Conservation (phyloP, 768 basidiomycete genomes). For the Leccinum subgranulosum region DNA sequence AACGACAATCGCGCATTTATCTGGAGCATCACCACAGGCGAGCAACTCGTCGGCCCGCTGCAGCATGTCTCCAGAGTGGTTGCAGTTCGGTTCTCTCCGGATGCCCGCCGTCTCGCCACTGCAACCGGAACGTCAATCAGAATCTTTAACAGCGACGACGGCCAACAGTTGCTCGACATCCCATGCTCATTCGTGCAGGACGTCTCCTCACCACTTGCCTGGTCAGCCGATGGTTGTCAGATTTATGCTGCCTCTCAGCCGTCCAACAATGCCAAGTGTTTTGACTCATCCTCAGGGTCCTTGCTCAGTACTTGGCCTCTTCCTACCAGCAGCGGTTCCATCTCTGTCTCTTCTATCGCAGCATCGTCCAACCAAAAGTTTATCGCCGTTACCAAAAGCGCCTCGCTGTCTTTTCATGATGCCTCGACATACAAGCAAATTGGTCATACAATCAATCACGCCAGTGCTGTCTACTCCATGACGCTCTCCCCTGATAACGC, state of each 20-base stretch:
- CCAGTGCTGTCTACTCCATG: background rate
- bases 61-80: background rate
- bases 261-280: background rate
- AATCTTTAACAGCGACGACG: background rate
- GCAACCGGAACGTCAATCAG: background rate
- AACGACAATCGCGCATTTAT: background rate
- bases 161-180: background rate
- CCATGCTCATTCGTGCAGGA: background rate
- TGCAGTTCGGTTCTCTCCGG: background rate
- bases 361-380: background rate
- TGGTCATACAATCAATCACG: background rate
- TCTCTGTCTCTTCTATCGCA: accelerated
- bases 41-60: background rate
- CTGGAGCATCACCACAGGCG: background rate
- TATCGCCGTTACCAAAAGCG: background rate
- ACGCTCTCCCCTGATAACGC: background rate
- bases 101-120: background rate
- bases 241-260: background rate
- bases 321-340: background rate
- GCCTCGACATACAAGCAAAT: background rate
- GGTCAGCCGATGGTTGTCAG: background rate
- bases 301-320: background rate
- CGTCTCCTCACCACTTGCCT: background rate
- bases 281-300: background rate
- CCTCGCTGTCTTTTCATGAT: background rate